Evolutionary conservation across 148 eudicot genomes (phyloP), one percentile per base, ranked within the genome.

Genomic region (Cornus controversa): DNA sequence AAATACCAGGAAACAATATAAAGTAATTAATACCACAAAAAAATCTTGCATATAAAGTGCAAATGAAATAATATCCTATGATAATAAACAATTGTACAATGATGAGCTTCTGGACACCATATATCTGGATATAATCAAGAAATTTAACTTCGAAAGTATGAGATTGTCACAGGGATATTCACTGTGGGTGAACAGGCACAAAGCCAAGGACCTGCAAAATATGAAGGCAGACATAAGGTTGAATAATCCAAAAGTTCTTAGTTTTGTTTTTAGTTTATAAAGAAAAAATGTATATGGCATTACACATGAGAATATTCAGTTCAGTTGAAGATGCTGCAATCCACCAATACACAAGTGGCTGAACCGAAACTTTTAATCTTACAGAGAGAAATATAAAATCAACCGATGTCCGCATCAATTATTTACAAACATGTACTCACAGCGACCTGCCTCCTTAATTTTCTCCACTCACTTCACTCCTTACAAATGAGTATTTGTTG

Each of bases 191-290:
- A 74, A 60, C 8, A 16, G 67, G 4, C 6, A 47, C 11, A 34
- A 34, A 40, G 29, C 67, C 5, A 34, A 60, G 67, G 29, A 36
- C 67, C 76, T 74, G 76, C 76, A 74, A 74, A 28, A 23, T 11
- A 45, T 8, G 13, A 34, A 60, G 14, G 28, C 8, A n/a, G 57
- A 14, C 18, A 42, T 26, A n/a, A 23, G 28, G 4, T 31, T 31
- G 34, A 31, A 31, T 31, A 31, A 31, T 31, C 34, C 34, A 31
- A 31, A 31, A 31, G 34, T 31, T 31, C 34, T 31, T 31, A 31
- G 34, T 31, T 31, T 31, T 31, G 34, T 31, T 2, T 31, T 31
- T 31, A 2, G 34, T 1, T 31, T 31, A 31, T 31, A 31, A 31
- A 45, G 23, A 2, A 23, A 6, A 14, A 23, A 36, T 2, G 24